Evolutionary conservation across 805 yeast species (phyloP), one percentile per base, ranked within the genome.

Genomic region (Wickerhamiella occidentalis): DNA sequence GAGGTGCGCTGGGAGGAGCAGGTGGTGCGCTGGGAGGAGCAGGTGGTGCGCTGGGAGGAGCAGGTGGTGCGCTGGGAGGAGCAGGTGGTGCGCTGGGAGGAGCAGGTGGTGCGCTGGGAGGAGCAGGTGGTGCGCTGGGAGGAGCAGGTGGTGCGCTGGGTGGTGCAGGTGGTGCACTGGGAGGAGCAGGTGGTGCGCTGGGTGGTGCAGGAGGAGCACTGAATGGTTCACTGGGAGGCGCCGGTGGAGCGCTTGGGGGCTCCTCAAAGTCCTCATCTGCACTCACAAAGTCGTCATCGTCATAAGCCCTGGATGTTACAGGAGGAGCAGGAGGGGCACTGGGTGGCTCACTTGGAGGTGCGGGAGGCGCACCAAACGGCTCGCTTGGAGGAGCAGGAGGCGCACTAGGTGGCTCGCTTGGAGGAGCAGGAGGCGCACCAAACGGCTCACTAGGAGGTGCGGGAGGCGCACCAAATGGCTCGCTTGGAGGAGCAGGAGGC

Each of bases 301-400:
- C 44, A 25, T 15, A 12, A 8, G 21, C 21, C 30, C 33, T 23
- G 19, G 30, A 22, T 11, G 3, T 13, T 5, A 15, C 12, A 5
- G 44, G n/a, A n/a, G 44, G 18, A 15, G 46, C 23, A 18, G 36
- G 37, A 17, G 46, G 45, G 21, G 33, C 33, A 7, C 28, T 11
- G n/a, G 33, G 8, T 5, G 45, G 45, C 26, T 26, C 45, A 18
- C 48, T 44, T 17, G 58, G 38, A 54, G 54, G 15, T 62, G 59
- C 15, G 7, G 73, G 68, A 6, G 71, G 61, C 5, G 67, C 61
- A 21, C 66, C 60, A 17, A 69, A 59, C 3, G 60, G 56, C 6
- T 60, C 55, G 6, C 67, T 64, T 13, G 69, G 59, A 1, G 66
- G 58, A 1, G 63, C 59, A 7, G 73, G 70, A 8, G 68, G 56